Conservation (phyloP, 2,329 filamentous ascomycete species). For the Thielaviopsis ethacetica region DNA sequence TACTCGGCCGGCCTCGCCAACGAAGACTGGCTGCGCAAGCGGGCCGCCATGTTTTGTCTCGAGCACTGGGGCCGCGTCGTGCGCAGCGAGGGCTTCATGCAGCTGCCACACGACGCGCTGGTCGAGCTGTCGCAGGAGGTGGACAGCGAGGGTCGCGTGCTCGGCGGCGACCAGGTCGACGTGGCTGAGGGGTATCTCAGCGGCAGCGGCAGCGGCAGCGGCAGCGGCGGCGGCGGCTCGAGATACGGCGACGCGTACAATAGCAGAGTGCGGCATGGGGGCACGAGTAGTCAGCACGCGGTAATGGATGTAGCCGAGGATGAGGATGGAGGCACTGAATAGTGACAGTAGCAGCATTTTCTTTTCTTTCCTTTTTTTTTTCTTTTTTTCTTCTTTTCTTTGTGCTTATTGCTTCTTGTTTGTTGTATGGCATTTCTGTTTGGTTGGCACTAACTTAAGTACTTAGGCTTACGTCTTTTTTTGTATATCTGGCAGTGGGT, state of each 20-base stretch:
- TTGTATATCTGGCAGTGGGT: too few relatives aligned
- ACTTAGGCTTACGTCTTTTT: too few relatives aligned
- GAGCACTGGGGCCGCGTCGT: conserved; percentile 92
- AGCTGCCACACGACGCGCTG: conserved; percentile 59
- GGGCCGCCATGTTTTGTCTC: conserved; percentile 77
- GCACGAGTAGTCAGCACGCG: conserved; percentile 41
- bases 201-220: conserved; percentile 36
- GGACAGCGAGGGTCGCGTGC: conserved; percentile 78
- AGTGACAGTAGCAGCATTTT: conserved; percentile 21
- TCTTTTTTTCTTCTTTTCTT: background rate
- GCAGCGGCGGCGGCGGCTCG: conserved; percentile 33
- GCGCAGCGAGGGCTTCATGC: conserved; percentile 71
- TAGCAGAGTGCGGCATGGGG: conserved; percentile 34
- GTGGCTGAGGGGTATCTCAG: conserved; percentile 24
- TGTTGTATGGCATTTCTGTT: background rate
- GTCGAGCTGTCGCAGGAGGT: conserved; percentile 89
- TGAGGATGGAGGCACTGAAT: conserved; percentile 34
- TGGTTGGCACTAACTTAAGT: too few relatives aligned
- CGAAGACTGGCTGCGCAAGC: conserved; percentile 84
- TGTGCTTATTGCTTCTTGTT: background rate
- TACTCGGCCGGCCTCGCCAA: conserved; percentile 79
- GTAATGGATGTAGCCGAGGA: conserved; percentile 44
- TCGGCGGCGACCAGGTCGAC: conserved; percentile 70
- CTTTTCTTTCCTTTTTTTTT: conserved; percentile 1
- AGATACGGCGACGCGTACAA: conserved; percentile 23